Evolutionary conservation across 139 green algal species (phyloP), one percentile per base, ranked within the genome.

Genomic region (Pleodorina starrii): DNA sequence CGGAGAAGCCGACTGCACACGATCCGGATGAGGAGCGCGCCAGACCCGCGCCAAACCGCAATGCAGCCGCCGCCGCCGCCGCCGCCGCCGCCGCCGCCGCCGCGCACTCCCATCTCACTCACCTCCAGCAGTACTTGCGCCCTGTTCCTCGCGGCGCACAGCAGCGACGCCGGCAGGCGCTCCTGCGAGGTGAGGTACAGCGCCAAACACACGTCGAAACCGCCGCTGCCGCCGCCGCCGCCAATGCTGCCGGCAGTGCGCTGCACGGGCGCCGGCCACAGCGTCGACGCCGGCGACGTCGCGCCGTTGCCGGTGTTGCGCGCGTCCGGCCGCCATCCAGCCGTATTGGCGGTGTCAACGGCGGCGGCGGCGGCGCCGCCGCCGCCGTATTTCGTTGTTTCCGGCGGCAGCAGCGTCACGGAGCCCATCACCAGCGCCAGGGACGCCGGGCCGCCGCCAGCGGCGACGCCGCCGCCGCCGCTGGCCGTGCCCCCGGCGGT

Each of bases 51-150:
- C n/a, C n/a, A n/a, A n/a, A n/a, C n/a, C n/a, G n/a, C n/a, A n/a
- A n/a, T n/a, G n/a, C n/a, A n/a, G n/a, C n/a, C n/a, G n/a, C n/a
- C n/a, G n/a, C n/a, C n/a, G n/a, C n/a, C n/a, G n/a, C n/a, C n/a
- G n/a, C n/a, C n/a, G n/a, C n/a, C n/a, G n/a, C n/a, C n/a, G n/a
- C n/a, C n/a, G n/a, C n/a, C n/a, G n/a, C n/a, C n/a, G 50, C 50
- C 14, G 9, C 2, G 9, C 5, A 66, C 54, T 4, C 54, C 5
- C 54, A 66, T 32, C 29, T 5, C 63, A 38, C 75, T n/a, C 43
- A 87, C 81, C 81, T 87, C 81, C 29, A 87, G 60, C 60, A 87
- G 60, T n/a, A 38, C 16, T 29, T 87, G 81, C 60, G 81, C 60
- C 27, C 63, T 27, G 42, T 66, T 46, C 35, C 81, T 46, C n/a